Percentiles rank a stretch among this genome's conserved stretches.
These are phyloP conservation scores for Phytophthora hybrid DNA, from an alignment of 352 stramenopile genomes.

Conservation along the genomic window DNA sequence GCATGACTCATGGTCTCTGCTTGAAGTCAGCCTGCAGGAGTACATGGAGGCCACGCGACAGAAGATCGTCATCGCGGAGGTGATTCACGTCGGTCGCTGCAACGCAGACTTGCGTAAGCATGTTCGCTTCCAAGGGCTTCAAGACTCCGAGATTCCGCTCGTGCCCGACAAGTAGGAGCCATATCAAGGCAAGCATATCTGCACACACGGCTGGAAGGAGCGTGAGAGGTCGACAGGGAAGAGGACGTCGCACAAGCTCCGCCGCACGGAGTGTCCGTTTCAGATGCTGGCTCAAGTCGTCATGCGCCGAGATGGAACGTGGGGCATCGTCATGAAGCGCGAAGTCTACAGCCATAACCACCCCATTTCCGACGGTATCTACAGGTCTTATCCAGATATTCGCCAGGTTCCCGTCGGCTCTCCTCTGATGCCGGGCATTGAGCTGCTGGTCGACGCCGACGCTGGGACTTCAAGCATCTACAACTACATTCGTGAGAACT, in stretches of 20 bases:
- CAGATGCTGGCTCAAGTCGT: constrained; percentile 22
- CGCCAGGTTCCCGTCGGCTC: too few relatives aligned
- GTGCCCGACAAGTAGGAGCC: neutral
- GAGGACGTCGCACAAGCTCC: constrained; percentile 3
- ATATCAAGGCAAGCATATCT: constrained; percentile 13
- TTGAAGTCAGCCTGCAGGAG: neutral
- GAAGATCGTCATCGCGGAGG: constrained; percentile 10
- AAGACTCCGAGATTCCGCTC: constrained; percentile 1
- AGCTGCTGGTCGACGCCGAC: too few relatives aligned
- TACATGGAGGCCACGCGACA: constrained; percentile 1
- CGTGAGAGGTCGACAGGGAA: constrained; percentile 8
- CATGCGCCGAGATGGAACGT: neutral
- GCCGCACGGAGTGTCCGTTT: constrained; percentile 6
- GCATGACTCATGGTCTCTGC: neutral
- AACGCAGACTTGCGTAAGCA: constrained; percentile 8
- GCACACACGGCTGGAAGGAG: constrained; percentile 8
- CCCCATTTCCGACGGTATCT: too few relatives aligned
- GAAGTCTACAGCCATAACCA: neutral
- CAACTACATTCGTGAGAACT: too few relatives aligned
- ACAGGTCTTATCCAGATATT: too few relatives aligned
- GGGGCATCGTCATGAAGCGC: constrained; percentile 2
- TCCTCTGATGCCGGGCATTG: too few relatives aligned
- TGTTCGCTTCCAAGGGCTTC: neutral
- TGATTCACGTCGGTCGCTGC: neutral
- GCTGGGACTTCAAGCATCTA: too few relatives aligned